Evolutionary conservation across 345 rosid genomes (phyloP), one percentile per base, ranked within the genome.

Genomic region (Nasturtium officinale): DNA sequence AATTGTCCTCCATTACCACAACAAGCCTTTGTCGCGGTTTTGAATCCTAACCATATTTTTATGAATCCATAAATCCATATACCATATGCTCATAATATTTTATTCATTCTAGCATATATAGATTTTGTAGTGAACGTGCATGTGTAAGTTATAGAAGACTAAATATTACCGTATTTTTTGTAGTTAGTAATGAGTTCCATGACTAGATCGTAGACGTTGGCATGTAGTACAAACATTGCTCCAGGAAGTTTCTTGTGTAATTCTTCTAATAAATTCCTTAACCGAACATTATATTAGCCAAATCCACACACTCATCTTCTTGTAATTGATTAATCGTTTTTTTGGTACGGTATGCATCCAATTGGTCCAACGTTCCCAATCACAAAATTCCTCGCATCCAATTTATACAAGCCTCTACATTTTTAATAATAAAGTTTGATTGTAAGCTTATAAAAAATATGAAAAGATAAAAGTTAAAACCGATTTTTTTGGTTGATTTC

Each of bases 281-380:
- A 28, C 48, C 79, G 68, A 29, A 62, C 15, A 55, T 92, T 88
- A 52, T 76, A 89, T 92, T 92, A 1, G 87, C 82, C 37, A 73
- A 52, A 50, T 72, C 82, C 3, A 70, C 86, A 67, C 98, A 88
- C 2, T 62, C 33, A 5, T 78, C 76, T 67, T 87, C 92, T 1
- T 69, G 47, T 6, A 54, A 55, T 21, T 83, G 88, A 73, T 83
- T 80, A 6, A 74, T 7, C 21, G 89, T 91, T 72, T 87, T 87
- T 85, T 61, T 85, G 83, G 63, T 38, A 89, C 4, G 98, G 98
- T 46, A 92, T 87, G 69, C 98, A 92, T 17, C 96, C 98, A 0
- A 92, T 84, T 0, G 98, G 96, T 28, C 96, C 96, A 0, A 89
- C 94, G 40, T 88, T 89, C 18, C 71, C 87, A 5, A 85, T 82